Evolutionary conservation across 495 filamentous ascomycete species (phyloP).

Genomic region (Pyronema omphalodes): DNA sequence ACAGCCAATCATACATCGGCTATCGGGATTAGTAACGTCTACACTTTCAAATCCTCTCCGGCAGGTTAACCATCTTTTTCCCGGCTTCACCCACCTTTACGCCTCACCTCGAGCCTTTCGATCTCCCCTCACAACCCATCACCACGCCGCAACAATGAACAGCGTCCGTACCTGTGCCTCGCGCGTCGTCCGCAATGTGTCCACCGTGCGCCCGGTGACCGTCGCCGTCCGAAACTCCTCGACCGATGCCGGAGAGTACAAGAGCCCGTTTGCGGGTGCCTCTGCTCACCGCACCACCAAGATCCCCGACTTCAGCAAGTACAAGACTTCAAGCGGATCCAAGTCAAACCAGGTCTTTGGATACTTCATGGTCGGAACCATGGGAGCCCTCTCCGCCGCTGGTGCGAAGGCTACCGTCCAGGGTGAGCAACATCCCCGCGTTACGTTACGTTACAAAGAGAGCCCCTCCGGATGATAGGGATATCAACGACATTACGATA

Average conservation of each 20-base stretch:
- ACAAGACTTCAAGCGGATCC: slow-evolving; percentile 46
- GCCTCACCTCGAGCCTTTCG: background rate
- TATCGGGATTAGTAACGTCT: slow-evolving; percentile 1
- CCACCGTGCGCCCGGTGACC: slow-evolving; percentile 16
- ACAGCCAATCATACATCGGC: background rate
- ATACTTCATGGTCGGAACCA: slow-evolving; percentile 96
- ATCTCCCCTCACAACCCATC: background rate
- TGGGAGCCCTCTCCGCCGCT: slow-evolving; percentile 75
- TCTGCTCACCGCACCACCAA: slow-evolving; percentile 35
- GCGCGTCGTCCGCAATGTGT: slow-evolving; percentile 3
- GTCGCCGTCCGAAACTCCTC: slow-evolving; percentile 16
- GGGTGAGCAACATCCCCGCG: slow-evolving; percentile 35
- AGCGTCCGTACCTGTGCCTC: slow-evolving; percentile 13
- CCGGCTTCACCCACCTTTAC: background rate
- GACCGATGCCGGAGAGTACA: slow-evolving; percentile 12
- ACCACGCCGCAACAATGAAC: slow-evolving; percentile 12
- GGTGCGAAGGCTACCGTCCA: slow-evolving; percentile 94
- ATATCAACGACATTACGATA: background rate
- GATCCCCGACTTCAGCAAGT: slow-evolving; percentile 80
- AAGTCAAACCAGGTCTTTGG: slow-evolving; percentile 67
- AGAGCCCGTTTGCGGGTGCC: slow-evolving; percentile 20
- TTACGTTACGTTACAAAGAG: background rate
- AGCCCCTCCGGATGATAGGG: background rate
- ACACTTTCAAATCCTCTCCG: background rate
- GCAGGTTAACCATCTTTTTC: background rate